Base-by-base conservation (phyloP, 2,329 filamentous ascomycete genomes). In the Fusarium neocosmosporiellum region DNA sequence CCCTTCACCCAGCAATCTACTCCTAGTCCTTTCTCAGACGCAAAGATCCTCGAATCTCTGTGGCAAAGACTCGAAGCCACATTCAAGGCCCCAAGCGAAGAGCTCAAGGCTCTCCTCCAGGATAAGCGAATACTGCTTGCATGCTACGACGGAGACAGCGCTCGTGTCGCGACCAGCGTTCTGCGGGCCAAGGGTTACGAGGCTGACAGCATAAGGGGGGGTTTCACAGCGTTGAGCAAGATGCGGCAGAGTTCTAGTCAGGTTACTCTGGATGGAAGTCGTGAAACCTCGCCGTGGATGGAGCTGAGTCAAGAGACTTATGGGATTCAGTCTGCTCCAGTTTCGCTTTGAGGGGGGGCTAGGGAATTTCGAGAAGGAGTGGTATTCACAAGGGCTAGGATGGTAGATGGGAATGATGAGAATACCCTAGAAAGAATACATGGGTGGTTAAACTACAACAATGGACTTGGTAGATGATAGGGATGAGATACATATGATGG, bases 91-190 rank as follows among this genome's bases (percentile, higher is more conserved):
- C 73, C 78, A 0, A 58, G 67, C 11, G 48, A 68, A 14, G 71
- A 77, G 1, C 14, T 81, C 0, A 22, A 71, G 24, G 37, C 63
- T 2, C 65, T 77, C 11, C 65, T 84, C 2, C 48, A 67, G 8
- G 79, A 72, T 5, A 82, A 81, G 63, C 81, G 81, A 7, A 75
- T 87, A 14, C 73, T 89, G 13, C 72, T 89, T 11, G 75, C 88
- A 11, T 89, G 88, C 75, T 89, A 89, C 59, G 81, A 88, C 54
- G 88, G 88, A 4, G 87, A 90, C 65, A 86, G 84, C 33, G 83
- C 88, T 6, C 82, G 88, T 1, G 83, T 90, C 7, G 88, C 87
- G 4, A 86, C 86, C 3, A 88, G 87, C 61, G 83, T 90, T 4
- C 75, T 90, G 55, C 81, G 87, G 7, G 86, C 86, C 0, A 87